Conservation (phyloP, 805 yeast genomes). For the Hanseniaspora lindneri region DNA sequence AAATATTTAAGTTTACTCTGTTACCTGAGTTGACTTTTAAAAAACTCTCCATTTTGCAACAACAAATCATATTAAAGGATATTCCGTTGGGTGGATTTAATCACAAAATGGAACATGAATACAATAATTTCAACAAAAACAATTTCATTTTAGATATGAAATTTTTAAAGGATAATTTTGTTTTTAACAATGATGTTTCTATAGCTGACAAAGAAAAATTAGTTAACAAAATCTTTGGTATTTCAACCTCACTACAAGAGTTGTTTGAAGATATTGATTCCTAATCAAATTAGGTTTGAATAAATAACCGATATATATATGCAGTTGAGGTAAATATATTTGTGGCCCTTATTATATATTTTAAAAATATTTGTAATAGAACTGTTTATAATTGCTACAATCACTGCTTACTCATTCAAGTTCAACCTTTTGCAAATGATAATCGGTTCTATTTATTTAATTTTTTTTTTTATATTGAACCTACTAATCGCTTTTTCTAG, state of each 20-base stretch:
- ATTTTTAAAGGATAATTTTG: conserved; percentile 11
- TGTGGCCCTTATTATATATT: too few relatives aligned
- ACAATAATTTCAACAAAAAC: conserved; percentile 28
- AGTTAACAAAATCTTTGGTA: conserved; percentile 12
- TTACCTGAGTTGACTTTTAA: conserved; percentile 64
- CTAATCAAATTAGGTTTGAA: too few relatives aligned
- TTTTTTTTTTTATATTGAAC: too few relatives aligned
- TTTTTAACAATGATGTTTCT: conserved; percentile 4
- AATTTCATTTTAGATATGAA: conserved; percentile 9
- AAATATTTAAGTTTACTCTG: conserved; percentile 62
- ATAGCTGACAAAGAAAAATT: conserved; percentile 20
- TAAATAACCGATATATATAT: neutral
- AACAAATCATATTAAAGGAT: conserved; percentile 71
- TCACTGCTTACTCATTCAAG: too few relatives aligned
- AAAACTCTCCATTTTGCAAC: conserved; percentile 72
- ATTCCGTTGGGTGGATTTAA: conserved; percentile 67
- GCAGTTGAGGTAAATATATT: neutral
- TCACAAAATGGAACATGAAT: conserved; percentile 45
- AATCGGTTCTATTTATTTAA: too few relatives aligned
- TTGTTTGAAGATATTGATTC: conserved; percentile 10
- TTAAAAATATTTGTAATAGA: too few relatives aligned
- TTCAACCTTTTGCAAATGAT: too few relatives aligned
- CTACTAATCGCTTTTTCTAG: too few relatives aligned
- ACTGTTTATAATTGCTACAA: too few relatives aligned
- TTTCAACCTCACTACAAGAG: conserved; percentile 6